Evolutionary conservation across 192 early-diverging fungal species (phyloP).

Genomic region (Coemansia sp.): DNA sequence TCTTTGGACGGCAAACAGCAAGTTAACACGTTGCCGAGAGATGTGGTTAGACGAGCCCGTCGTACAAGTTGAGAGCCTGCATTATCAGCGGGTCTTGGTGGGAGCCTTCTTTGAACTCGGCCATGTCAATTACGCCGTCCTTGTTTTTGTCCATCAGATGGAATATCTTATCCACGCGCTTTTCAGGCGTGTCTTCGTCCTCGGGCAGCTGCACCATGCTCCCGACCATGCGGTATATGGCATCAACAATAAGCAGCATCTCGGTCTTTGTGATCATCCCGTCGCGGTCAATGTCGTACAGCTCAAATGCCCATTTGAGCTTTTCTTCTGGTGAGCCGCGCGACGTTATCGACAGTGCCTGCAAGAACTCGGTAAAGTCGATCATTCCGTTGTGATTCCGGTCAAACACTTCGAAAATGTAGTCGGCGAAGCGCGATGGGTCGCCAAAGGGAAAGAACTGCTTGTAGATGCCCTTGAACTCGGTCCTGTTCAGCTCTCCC

Average conservation of each 20-base stretch:
- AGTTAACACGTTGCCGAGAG: not conserved
- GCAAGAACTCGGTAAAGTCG: conserved; percentile 90
- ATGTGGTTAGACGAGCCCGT: conserved; percentile 69
- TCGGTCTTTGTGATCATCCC: conserved; percentile 83
- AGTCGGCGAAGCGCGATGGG: conserved; percentile 82
- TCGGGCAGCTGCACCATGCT: conserved; percentile 84
- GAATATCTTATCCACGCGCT: conserved; percentile 90
- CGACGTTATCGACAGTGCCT: conserved; percentile 80
- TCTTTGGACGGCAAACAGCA: too few relatives aligned
- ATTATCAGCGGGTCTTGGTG: conserved; percentile 85
- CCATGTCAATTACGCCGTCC: conserved; percentile 78
- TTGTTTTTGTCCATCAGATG: conserved; percentile 84
- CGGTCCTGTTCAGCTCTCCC: conserved; percentile 77
- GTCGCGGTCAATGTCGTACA: conserved; percentile 92
- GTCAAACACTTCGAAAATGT: conserved; percentile 91
- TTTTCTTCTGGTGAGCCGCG: conserved; percentile 83
- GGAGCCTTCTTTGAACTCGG: conserved; percentile 87
- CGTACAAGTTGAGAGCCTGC: conserved; percentile 83
- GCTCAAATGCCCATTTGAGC: conserved; percentile 80
- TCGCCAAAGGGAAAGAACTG: conserved; percentile 98
- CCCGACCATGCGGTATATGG: conserved; percentile 93
- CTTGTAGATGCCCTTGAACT: conserved; percentile 93
- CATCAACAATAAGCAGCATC: conserved; percentile 89
- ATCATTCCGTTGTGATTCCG: conserved; percentile 84
- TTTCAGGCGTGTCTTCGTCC: conserved; percentile 90